phyloP scores from a whole-genome alignment of 352 stramenopile genomes.

The Phytophthora pistaciae region DNA sequence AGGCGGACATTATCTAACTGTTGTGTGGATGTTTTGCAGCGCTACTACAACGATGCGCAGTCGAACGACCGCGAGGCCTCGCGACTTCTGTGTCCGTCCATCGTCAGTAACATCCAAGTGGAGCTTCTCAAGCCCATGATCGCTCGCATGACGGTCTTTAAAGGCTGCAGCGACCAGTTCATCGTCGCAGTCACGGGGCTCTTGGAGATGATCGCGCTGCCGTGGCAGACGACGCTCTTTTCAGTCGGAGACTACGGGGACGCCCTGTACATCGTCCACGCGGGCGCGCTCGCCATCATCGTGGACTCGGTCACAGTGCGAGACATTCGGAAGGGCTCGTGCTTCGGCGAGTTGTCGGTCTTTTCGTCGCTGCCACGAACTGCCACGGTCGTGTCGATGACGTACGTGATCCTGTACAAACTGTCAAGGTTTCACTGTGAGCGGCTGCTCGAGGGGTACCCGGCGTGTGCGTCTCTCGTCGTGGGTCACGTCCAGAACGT shows the following conservation, averaged over 20 bases:
- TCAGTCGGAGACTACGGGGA: slow-evolving; percentile 58
- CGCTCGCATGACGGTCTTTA: slow-evolving; percentile 55
- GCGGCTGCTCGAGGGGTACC: neutral
- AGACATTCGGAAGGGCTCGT: slow-evolving; percentile 67
- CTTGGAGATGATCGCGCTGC: slow-evolving; percentile 58
- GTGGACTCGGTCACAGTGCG: slow-evolving; percentile 60
- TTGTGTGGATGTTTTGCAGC: neutral
- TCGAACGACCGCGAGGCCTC: slow-evolving; percentile 73
- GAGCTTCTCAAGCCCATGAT: slow-evolving; percentile 64
- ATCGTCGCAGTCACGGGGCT: slow-evolving; percentile 62
- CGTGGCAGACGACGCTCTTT: slow-evolving; percentile 62
- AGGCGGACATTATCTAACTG: neutral
- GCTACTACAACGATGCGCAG: slow-evolving; percentile 55
- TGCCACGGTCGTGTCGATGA: neutral
- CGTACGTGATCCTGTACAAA: slow-evolving; percentile 7
- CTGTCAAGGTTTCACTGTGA: slow-evolving; percentile 3
- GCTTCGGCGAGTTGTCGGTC: slow-evolving; percentile 71
- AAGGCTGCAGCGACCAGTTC: slow-evolving; percentile 58
- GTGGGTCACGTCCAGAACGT: neutral
- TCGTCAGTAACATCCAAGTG: slow-evolving; percentile 74
- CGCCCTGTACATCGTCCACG: slow-evolving; percentile 75
- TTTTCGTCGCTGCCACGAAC: slow-evolving; percentile 33
- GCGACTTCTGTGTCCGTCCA: slow-evolving; percentile 70
- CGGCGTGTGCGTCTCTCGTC: neutral
- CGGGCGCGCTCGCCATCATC: slow-evolving; percentile 64